These are phyloP conservation scores for Pichia gijzeniarum DNA, from an alignment of 805 yeast genomes.

Conservation along the genomic window DNA sequence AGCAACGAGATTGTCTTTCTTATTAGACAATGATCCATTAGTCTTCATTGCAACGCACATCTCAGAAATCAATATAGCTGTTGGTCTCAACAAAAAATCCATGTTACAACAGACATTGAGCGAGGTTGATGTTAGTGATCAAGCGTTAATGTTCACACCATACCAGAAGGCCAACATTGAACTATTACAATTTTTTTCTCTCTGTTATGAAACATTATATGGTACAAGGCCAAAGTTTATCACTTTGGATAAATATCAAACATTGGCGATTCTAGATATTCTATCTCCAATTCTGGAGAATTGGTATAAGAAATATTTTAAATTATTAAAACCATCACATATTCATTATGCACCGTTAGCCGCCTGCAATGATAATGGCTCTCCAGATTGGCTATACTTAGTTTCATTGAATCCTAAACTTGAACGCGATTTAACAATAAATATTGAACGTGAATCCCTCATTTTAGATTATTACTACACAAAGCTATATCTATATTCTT, in stretches of 20 bases:
- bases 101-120: constrained; percentile 68
- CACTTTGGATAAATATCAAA: constrained; percentile 51
- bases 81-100: constrained; percentile 72
- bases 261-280: constrained; percentile 63
- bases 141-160: constrained; percentile 45
- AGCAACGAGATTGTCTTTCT: constrained; percentile 78
- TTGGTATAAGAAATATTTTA: constrained; percentile 66
- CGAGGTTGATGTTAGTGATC: constrained; percentile 47
- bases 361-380: constrained; percentile 6
- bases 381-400: constrained; percentile 16
- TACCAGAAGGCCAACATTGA: constrained; percentile 76
- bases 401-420: constrained; percentile 32
- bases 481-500: constrained; percentile 73
- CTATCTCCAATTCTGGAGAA: constrained; percentile 70
- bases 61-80: constrained; percentile 76
- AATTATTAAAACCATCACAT: constrained; percentile 44
- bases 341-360: constrained; percentile 28
- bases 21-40: constrained; percentile 65
- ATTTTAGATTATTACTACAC: constrained; percentile 82
- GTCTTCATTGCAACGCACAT: constrained; percentile 79
- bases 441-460: constrained; percentile 61
- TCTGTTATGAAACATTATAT: constrained; percentile 81
- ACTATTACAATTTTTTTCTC: constrained; percentile 65
- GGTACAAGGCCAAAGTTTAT: constrained; percentile 53
- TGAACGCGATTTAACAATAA: constrained; percentile 33